phyloP scores from a whole-genome alignment of 768 basidiomycete genomes.

The Sarcodon aspratus region DNA sequence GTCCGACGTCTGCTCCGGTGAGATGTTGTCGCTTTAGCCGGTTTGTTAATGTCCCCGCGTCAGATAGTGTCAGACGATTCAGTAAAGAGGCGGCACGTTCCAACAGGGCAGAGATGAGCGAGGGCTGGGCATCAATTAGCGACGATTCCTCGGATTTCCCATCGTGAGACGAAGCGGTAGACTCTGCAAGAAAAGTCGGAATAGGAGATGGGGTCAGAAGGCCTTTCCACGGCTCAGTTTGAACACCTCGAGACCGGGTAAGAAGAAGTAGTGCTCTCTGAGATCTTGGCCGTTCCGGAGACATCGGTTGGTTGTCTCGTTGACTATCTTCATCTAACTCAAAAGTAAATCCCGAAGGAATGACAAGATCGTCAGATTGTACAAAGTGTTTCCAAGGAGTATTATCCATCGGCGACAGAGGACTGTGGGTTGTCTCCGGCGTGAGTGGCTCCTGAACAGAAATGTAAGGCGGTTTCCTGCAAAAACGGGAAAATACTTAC shows the following conservation, averaged over 20 bases:
- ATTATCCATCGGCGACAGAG: constrained; percentile 29
- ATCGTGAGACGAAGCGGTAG: constrained; percentile 39
- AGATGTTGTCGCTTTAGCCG: constrained; percentile 88
- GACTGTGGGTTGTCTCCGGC: constrained; percentile 29
- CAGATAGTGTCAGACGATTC: constrained; percentile 55
- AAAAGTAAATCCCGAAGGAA: constrained; percentile 16
- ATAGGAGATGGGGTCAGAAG: constrained; percentile 12
- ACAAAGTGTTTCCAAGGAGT: constrained; percentile 14
- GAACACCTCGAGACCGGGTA: constrained; percentile 33
- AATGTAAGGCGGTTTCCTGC: constrained; percentile 1
- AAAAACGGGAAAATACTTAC: constrained; percentile 17
- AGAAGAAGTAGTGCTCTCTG: constrained; percentile 39
- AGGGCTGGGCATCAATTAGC: constrained; percentile 39
- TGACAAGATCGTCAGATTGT: constrained; percentile 11
- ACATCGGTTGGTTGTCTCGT: constrained; percentile 12
- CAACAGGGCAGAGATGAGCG: constrained; percentile 40
- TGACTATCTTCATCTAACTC: constrained; percentile 37
- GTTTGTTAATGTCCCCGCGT: constrained; percentile 79
- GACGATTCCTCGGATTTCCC: constrained; percentile 71
- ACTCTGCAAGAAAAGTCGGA: constrained; percentile 22
- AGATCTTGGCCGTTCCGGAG: constrained; percentile 24
- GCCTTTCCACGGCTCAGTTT: constrained; percentile 11
- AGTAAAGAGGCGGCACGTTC: constrained; percentile 59
- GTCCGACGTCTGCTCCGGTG: constrained; percentile 72
- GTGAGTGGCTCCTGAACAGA: constrained; percentile 31